Evolutionary conservation across 2,329 filamentous ascomycete species (phyloP).

Genomic region (Cryphonectria carpinicola): DNA sequence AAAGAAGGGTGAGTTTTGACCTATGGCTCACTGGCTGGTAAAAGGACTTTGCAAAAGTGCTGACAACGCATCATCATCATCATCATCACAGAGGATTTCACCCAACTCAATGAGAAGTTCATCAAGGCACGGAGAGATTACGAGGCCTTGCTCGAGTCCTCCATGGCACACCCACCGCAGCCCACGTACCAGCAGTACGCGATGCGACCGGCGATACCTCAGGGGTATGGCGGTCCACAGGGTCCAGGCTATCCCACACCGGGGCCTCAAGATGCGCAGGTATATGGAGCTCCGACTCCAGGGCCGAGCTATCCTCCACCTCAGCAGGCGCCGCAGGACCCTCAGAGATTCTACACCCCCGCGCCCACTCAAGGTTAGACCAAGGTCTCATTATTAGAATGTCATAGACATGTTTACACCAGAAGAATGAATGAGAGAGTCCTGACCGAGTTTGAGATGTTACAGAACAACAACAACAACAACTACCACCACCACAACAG

Average conservation of each 20-base stretch:
- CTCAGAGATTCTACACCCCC: conserved; percentile 71
- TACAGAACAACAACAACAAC: conserved; percentile 32
- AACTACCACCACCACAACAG: conserved; percentile 31
- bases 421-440: conserved; percentile 31
- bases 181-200: conserved; percentile 74
- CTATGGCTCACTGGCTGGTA: background rate
- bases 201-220: conserved; percentile 54
- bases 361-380: conserved; percentile 51
- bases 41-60: background rate
- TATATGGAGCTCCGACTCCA: conserved; percentile 25
- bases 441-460: conserved; percentile 14
- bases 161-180: conserved; percentile 91
- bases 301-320: conserved; percentile 42
- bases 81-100: conserved; percentile 79
- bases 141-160: conserved; percentile 91
- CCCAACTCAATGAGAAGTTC: conserved; percentile 98
- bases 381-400: conserved; percentile 21
- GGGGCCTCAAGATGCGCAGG: conserved; percentile 21
- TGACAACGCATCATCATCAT: conserved; percentile 7
- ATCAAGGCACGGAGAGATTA: conserved; percentile 98
- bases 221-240: conserved; percentile 46
- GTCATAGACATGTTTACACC: conserved; percentile 29
- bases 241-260: conserved; percentile 29
- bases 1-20: conserved; percentile 77
- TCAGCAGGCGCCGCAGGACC: conserved; percentile 53